Base-by-base conservation (phyloP, 73 alveolate species). In the Symbiodinium pilosum region DNA sequence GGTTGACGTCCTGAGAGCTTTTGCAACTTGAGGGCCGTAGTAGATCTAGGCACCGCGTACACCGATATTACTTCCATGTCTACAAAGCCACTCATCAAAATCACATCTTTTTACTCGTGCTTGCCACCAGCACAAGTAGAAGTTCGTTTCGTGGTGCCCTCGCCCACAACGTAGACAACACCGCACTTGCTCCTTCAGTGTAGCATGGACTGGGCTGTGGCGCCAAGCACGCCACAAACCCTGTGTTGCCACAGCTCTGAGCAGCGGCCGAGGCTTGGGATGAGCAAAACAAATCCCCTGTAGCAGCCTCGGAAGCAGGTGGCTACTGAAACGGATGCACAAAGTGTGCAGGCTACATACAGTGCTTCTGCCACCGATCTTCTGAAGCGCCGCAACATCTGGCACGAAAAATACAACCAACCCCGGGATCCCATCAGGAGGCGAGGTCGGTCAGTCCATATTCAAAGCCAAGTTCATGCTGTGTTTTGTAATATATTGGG, bases 161-260 rank as follows among this genome's bases (percentile, higher is more conserved):
- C 59, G 59, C 59, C 59, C 59, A 47, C 59, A 47, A 47, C 59
- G 14, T 47, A 47, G 21, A 47, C 14, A 47, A 47, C 59, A 64
- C 30, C 30, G 34, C 81, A 64, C 39, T 26, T 64, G 81, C 39
- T 64, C 38, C 18, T 64, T 26, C 81, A 64, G 81, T 28, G 81
- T n/a, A 64, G 59, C 59, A 47, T 47, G 59, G 59, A 47, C 59
- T 47, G 59, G 81, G 81, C 39, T 64, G 34, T 28, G 81, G 81
- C 34, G 81, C 81, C 81, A 64, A 64, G 81, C 81, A 64, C 81
- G 34, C 73, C 73, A 54, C 73, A 54, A 54, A 54, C 73, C 73
- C 73, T 26, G 26, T 20, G 32, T n/a, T 64, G 81, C 34, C 81
- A 1, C 81, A 64, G 81, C 81, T 64, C 59, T 47, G 59, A 47